These are phyloP conservation scores for Geotrichum bryndzae DNA, from an alignment of 1,139 yeast genomes.

Conservation along the genomic window DNA sequence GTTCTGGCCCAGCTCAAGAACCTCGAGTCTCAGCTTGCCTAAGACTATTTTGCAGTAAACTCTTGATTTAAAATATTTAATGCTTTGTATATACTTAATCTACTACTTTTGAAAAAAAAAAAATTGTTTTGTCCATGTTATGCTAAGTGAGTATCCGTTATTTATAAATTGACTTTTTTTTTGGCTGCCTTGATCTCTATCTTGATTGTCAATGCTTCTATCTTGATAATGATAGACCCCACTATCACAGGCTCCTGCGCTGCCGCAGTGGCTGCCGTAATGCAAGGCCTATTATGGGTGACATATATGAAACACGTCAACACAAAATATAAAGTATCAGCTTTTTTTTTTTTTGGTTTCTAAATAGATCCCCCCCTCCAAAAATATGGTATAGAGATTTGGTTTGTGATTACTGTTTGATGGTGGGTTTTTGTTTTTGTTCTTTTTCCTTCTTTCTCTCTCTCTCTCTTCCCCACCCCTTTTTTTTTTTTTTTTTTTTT, in stretches of 20 bases:
- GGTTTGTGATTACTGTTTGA: too few relatives aligned
- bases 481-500: too few relatives aligned
- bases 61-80: not conserved
- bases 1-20: conserved; percentile 61
- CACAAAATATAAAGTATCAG: too few relatives aligned
- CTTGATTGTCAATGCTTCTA: not conserved
- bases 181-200: not conserved
- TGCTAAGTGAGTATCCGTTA: not conserved
- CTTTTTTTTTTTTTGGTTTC: too few relatives aligned
- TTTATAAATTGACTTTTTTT: not conserved
- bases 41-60: not conserved
- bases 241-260: not conserved
- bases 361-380: too few relatives aligned
- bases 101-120: not conserved
- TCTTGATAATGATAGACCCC: not conserved
- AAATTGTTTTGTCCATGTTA: not conserved
- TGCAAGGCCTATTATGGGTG: too few relatives aligned
- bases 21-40: conserved; percentile 26
- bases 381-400: too few relatives aligned
- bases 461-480: too few relatives aligned
- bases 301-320: too few relatives aligned
- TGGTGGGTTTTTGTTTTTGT: too few relatives aligned
- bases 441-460: too few relatives aligned
- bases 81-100: not conserved
- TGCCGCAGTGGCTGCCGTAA: too few relatives aligned